phyloP scores from a whole-genome alignment of 768 basidiomycete species.

The Clathrus columnatus region DNA sequence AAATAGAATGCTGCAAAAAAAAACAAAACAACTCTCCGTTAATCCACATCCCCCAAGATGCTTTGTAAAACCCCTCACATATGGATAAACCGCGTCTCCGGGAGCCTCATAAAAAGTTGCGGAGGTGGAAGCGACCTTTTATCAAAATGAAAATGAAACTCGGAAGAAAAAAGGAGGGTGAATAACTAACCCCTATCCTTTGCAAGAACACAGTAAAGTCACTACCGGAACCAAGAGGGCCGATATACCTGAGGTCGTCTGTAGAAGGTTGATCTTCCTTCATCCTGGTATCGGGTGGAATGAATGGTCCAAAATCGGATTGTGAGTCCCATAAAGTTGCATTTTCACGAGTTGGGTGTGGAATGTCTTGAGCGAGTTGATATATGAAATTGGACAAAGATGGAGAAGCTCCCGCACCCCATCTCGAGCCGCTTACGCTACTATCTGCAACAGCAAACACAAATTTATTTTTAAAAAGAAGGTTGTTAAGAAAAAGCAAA shows the following conservation, averaged over 20 bases:
- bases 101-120: conserved; percentile 29
- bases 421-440: neutral
- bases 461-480: too few relatives aligned
- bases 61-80: conserved; percentile 23
- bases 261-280: neutral
- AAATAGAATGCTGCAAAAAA: conserved; percentile 61
- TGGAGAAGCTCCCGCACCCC: conserved; percentile 34
- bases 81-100: conserved; percentile 64
- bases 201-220: conserved; percentile 93
- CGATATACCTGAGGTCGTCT: conserved; percentile 29
- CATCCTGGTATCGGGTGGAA: conserved; percentile 25
- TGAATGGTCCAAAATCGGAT: conserved; percentile 47
- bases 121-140: conserved; percentile 21
- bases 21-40: too few relatives aligned
- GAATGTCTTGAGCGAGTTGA: conserved; percentile 55
- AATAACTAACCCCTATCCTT: conserved; percentile 46
- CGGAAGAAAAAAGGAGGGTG: conserved; percentile 17
- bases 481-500: neutral
- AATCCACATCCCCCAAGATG: neutral
- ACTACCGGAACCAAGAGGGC: conserved; percentile 72
- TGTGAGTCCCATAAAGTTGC: conserved; percentile 75
- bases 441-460: neutral
- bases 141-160: neutral
- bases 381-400: conserved; percentile 73
- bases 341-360: conserved; percentile 58